Evolutionary conservation across 176 grass and related monocot species (phyloP).

Genomic region (Chloris gayana): DNA sequence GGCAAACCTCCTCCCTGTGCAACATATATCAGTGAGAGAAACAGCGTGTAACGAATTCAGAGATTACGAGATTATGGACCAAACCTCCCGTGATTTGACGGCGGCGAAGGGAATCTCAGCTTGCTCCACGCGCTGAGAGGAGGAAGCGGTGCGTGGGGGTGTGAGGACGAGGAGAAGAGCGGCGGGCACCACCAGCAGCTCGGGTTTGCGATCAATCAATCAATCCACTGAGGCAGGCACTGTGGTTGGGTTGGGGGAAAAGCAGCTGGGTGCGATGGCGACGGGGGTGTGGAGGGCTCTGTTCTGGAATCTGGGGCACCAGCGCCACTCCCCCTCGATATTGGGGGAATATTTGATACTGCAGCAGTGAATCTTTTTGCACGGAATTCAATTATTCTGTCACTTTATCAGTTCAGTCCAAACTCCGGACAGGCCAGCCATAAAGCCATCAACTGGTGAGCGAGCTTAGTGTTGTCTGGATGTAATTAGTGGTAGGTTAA

Average conservation of each 20-base stretch:
- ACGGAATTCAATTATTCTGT: neutral
- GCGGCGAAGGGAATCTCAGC: neutral
- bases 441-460: neutral
- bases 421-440: neutral
- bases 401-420: neutral
- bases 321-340: neutral
- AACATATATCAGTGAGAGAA: neutral
- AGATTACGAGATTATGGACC: neutral
- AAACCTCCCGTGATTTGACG: slow-evolving; percentile 1
- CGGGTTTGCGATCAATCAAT: slow-evolving; percentile 18
- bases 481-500: slow-evolving; percentile 18
- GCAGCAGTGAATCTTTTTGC: slow-evolving; percentile 21
- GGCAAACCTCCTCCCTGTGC: neutral
- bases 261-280: slow-evolving; percentile 11
- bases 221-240: slow-evolving; percentile 10
- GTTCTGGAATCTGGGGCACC: slow-evolving; percentile 42
- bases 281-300: neutral
- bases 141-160: neutral
- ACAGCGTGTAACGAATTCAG: neutral
- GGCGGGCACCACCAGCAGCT: neutral
- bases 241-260: slow-evolving; percentile 29
- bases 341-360: slow-evolving; percentile 20
- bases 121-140: neutral
- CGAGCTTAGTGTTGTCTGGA: neutral
- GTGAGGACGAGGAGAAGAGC: neutral